Evolutionary conservation across 306 rosid genomes (phyloP), one percentile per base, ranked within the genome.

Genomic region (Cucumis cinereus): DNA sequence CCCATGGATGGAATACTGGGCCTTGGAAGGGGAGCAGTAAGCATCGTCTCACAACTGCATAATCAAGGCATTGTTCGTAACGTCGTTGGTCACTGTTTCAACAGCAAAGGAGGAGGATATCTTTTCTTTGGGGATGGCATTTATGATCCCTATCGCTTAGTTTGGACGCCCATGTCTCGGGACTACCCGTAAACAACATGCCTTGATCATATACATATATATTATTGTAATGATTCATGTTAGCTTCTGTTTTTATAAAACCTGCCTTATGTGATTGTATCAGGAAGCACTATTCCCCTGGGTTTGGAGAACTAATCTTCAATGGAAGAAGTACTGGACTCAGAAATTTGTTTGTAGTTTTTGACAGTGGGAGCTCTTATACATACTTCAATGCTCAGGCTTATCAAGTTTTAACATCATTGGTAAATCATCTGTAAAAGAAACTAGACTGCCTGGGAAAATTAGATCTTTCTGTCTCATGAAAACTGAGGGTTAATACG

Each of bases 261-360:
- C 36, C 5, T 22, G 13, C 1, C 81, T 79, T 47, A 50, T 74
- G 64, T 82, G 78, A 63, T 76, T 81, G 72, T 78, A 35, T 83
- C 88, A 94, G 98, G 38, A 83, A 91, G 80, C 91, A 91, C 77
- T 94, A 94, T 86, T 82, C 98, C 6, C 93, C 96, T 9, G 98
- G 92, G 49, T 80, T 55, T 64, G 94, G 89, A 35, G 98, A 90
- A 61, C 90, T 93, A 55, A 79, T 83, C 64, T 78, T 85, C 20
- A 97, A 89, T 38, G 90, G 93, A 73, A 88, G 85, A 81, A 45
- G 83, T n/a, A 86, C 82, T 19, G 93, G 86, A 26, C 61, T 84
- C n/a, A 85, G 79, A 71, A 81, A 67, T 75, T 71, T 90, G 14
- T 22, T 73, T 14, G 81, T 81, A 58, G 81, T 85, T 82, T 94